Base-by-base conservation (phyloP, 2,329 filamentous ascomycete genomes). In the Botrytis cinerea region DNA sequence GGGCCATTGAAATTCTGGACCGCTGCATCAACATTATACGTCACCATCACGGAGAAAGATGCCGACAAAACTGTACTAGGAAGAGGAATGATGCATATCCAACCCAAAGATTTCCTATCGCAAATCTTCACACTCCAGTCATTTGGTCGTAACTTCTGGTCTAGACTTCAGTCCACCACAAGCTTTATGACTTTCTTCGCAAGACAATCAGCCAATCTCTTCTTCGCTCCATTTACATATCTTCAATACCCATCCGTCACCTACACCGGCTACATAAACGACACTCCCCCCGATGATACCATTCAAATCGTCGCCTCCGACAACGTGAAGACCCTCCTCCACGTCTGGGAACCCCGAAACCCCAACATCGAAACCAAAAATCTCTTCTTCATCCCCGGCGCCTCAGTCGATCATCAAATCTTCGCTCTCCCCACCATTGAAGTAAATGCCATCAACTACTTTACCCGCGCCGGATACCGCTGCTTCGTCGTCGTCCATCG, bases 361-460 rank as follows among this genome's bases (percentile, higher is more conserved):
- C 74, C 78, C 2, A 79, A 77, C 1, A 78, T 83, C 35, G 79
- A 82, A 28, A 80, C 83, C 14, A 84, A 84, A 78, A 87, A 87
- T 74, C 81, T 91, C 9, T 85, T 91, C 74, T 86, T 91, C 84
- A 84, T 91, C 62, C 88, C 89, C 0, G 90, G 89, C 32, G 88
- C 89, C 0, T 84, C 87, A 1, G 89, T 91, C 1, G 87, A 91
- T 79, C 87, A 91, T 76, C 86, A 89, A 75, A 89, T 91, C 71
- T 91, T 84, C 75, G 85, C 89, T 0, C 83, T 90, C 43, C 89
- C 89, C 2, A 91, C 89, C 2, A 89, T 91, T 72, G 84, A 85
- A n/a, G 86, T 85, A 75, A 91, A 91, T 79, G 85, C 88, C 0
- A 85, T 91, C 75, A 88, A 91, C 78, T 90, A 90, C 81, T 88